Base-by-base conservation (phyloP, 495 filamentous ascomycete species). In the Neurospora pannonica region DNA sequence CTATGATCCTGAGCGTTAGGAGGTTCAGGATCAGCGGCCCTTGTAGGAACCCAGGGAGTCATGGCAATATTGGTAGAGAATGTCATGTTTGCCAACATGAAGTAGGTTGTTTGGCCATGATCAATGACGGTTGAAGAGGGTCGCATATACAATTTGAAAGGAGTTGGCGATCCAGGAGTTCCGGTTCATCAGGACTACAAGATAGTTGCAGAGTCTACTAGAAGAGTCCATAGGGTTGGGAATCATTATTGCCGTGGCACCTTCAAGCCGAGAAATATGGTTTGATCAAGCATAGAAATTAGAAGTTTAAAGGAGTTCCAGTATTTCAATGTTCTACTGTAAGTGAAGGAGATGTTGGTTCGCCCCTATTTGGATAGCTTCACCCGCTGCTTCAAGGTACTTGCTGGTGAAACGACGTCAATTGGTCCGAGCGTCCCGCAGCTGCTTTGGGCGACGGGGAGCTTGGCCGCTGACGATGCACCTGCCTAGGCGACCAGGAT, bases 1-100 rank as follows among this genome's bases (percentile, higher is more conserved):
- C 73, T 98, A 94, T 83, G 80, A 85, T 28, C 83, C 85, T 2
- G 84, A 85, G 73, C 81, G 78, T 72, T 83, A 77, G 76, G 72
- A 62, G 5, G 17, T 36, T 48, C 54, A 9, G 24, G 54, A 67
- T 15, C n/a, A 38, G 40, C 10, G 54, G 21, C 13, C 9, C 54
- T 38, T 38, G 11, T n/a, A 39, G 46, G 24, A 36, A n/a, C 24
- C 17, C 54, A 34, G 3, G 54, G 54, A 28, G 24, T 9, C 15
- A 28, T 67, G 24, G 54, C 15, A 34, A 67, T 17, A 15, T 15
- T 19, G 15, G 28, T 34, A 15, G 11, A 1, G 15, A 5, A 67
- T 34, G 28, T 17, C 2, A 17, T 19, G 31, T 11, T 28, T 31
- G 24, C 48, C 48, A 60, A 28, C 48, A 28, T 28, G 11, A 31